Conservation (phyloP, 75 land plant genomes). For the Pinus tabuliformis region DNA sequence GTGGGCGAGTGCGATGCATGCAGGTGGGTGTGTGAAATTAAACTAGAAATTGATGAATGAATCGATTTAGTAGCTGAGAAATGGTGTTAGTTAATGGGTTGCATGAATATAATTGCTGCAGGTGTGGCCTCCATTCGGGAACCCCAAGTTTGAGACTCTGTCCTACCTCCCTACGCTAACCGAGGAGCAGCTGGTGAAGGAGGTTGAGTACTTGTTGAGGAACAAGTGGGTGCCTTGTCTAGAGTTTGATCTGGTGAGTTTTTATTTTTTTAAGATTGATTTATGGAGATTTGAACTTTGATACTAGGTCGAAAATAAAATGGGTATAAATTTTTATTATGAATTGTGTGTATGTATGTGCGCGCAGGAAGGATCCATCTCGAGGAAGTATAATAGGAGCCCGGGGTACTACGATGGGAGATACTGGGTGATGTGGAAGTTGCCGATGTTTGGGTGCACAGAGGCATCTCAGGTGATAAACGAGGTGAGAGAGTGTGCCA, state of each 20-base stretch:
- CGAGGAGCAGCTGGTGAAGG: constrained; percentile 39
- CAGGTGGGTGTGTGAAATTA: constrained; percentile 17
- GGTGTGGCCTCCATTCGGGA: constrained; percentile 48
- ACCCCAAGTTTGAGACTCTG: constrained; percentile 66
- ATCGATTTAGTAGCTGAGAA: not conserved
- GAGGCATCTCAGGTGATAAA: constrained; percentile 55
- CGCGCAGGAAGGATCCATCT: constrained; percentile 32
- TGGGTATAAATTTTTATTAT: not conserved
- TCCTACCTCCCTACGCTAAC: constrained; percentile 60
- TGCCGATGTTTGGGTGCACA: constrained; percentile 89
- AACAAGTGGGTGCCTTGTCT: constrained; percentile 61
- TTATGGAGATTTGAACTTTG: no score
- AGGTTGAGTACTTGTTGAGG: constrained; percentile 56
- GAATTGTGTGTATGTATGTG: not conserved
- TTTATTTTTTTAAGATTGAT: not conserved
- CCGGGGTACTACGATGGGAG: constrained; percentile 82
- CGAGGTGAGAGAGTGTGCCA: constrained; percentile 56
- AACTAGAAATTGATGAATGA: not conserved
- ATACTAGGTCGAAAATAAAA: no score
- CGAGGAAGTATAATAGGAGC: constrained; percentile 33
- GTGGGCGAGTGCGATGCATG: constrained; percentile 65
- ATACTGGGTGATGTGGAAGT: constrained; percentile 92
- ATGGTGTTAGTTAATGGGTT: not conserved
- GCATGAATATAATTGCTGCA: not conserved
- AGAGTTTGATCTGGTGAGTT: constrained; percentile 55